Evolutionary conservation across 2,329 filamentous ascomycete genomes (phyloP), one percentile per base, ranked within the genome.

Genomic region (Didymella arachidicola): DNA sequence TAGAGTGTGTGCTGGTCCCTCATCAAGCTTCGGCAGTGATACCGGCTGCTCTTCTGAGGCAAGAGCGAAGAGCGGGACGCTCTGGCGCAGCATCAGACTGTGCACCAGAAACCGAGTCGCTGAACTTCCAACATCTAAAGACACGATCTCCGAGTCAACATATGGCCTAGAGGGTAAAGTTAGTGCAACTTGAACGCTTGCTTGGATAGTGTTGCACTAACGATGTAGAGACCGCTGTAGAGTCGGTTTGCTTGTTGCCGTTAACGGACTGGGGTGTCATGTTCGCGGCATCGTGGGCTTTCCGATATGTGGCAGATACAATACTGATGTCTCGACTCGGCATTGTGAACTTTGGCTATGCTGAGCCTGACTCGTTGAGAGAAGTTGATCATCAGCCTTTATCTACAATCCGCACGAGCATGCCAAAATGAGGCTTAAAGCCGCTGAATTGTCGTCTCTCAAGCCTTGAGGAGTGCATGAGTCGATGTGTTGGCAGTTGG

Each of bases 81-180:
- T 70, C 38, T 70, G 67, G 7, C 58, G 51, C 2, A 75, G 57
- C n/a, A 73, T 43, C 0, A 54, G 57, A 32, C 67, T 64, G 29
- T 73, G 72, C n/a, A 74, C 48, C 4, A 57, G 47, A 25, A 71
- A 75, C 6, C 63, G 66, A 5, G 57, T 60, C 8, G 64, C 48
- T 22, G 60, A 55, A 14, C 58, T 38, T 1, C 71, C 70, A 2
- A 71, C 65, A 38, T 68, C 65, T 14, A 75, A 27, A 19, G 27
- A 10, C 5, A 45, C 1, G 3, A 58, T 53, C 14, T 41, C 32
- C 2, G 38, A 49, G 7, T 32, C 50, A 7, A 25, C 49, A 45
- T 58, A 58, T 0, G 56, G 49, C 7, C 56, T 58, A 3, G 1
- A 7, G 7, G n/a, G 26, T 5, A 10, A 16, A 4, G 12, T 32